Evolutionary conservation across 73 alveolate genomes (phyloP).

Genomic region (Stentor coeruleus): DNA sequence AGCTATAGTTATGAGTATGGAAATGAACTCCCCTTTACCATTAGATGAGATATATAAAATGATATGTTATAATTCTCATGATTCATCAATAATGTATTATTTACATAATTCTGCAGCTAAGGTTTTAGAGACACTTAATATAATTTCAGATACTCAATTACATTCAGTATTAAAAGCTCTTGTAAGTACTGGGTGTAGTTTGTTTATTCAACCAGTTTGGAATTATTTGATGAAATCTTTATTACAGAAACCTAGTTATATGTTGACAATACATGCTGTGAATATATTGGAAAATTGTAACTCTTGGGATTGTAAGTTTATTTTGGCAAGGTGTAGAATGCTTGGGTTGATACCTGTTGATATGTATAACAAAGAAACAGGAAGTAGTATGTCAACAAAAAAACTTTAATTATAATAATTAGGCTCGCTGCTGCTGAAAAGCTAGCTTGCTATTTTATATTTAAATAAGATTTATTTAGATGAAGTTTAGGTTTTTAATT

Average conservation of each 20-base stretch:
- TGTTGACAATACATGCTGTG: not conserved
- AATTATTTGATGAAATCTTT: not conserved
- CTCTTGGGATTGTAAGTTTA: slow-evolving; percentile 6
- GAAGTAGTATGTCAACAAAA: slow-evolving; percentile 17
- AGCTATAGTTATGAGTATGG: not conserved
- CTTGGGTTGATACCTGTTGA: slow-evolving; percentile 8
- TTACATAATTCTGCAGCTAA: not conserved
- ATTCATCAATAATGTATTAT: not conserved
- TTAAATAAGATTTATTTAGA: too few relatives aligned
- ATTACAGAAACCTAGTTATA: not conserved
- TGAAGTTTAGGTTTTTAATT: too few relatives aligned
- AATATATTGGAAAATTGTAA: slow-evolving; percentile 17
- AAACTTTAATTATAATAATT: not conserved
- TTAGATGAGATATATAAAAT: not conserved
- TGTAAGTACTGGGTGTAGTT: not conserved
- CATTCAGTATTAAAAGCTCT: not conserved
- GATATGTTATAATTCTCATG: not conserved
- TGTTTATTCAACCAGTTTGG: slow-evolving; percentile 17
- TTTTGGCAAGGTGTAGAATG: not conserved
- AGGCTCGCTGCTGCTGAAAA: too few relatives aligned
- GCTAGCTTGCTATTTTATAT: too few relatives aligned
- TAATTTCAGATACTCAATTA: not conserved
- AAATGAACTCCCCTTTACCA: not conserved
- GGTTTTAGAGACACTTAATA: not conserved
- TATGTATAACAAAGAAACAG: not conserved